Percentiles rank a stretch among this genome's conserved stretches.
phyloP scores from a whole-genome alignment of 176 grass and related monocot species.

The Luzula sylvatica region DNA sequence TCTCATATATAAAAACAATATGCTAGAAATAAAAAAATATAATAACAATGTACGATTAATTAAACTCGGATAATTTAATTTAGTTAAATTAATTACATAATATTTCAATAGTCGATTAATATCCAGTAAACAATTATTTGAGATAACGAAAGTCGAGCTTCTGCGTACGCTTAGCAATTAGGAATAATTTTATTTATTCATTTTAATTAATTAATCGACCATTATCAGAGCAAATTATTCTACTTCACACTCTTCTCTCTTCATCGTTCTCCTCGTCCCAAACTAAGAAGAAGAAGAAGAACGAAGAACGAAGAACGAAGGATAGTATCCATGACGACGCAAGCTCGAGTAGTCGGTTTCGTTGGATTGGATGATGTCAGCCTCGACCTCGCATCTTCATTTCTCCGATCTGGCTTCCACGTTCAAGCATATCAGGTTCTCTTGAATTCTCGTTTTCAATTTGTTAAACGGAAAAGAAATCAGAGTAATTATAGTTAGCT shows the following conservation, averaged over 20 bases:
- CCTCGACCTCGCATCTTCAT: slow-evolving; percentile 39
- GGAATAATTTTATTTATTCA: too few species aligned
- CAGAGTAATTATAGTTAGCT: not conserved
- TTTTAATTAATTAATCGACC: too few species aligned
- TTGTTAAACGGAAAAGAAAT: not conserved
- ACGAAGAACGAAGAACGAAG: not conserved
- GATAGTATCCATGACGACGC: slow-evolving; percentile 6
- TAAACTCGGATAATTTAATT: too few species aligned
- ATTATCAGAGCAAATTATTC: too few species aligned
- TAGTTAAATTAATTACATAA: too few species aligned
- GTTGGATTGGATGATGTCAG: slow-evolving; percentile 41
- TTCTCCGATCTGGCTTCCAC: slow-evolving; percentile 47
- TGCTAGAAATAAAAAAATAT: too few species aligned
- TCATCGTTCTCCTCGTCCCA: not conserved
- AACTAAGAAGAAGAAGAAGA: not conserved
- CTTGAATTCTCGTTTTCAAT: not conserved
- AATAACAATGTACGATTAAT: too few species aligned
- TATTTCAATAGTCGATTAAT: too few species aligned
- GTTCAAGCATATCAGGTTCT: slow-evolving; percentile 21
- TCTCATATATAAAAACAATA: too few species aligned
- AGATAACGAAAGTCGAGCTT: too few species aligned
- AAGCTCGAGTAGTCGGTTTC: slow-evolving; percentile 37
- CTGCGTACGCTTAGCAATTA: too few species aligned
- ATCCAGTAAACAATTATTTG: too few species aligned
- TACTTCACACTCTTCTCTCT: slow-evolving; percentile 1